phyloP scores from a whole-genome alignment of 257 asterid genomes.

The Parsonsia alboflavescens region DNA sequence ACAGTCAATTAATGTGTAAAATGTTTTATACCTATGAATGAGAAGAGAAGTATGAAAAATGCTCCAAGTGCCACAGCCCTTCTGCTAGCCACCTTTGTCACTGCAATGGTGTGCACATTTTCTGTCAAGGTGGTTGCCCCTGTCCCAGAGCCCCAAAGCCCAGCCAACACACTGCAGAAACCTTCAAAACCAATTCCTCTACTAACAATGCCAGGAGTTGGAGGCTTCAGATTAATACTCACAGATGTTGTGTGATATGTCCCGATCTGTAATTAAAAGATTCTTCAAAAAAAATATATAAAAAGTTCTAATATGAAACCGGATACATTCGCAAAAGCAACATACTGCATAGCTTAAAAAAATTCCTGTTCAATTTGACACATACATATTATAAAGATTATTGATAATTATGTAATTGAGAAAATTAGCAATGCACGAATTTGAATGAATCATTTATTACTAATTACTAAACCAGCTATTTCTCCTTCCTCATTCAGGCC shows the following conservation, averaged over 20 bases:
- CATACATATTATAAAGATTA: background rate
- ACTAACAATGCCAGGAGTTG: constrained; percentile 82
- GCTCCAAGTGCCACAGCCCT: constrained; percentile 77
- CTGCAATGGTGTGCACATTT: constrained; percentile 69
- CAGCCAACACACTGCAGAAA: constrained; percentile 89
- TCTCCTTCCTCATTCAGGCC: background rate
- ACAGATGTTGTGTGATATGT: constrained; percentile 76
- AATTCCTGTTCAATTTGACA: background rate
- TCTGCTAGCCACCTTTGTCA: constrained; percentile 80
- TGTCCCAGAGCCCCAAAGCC: constrained; percentile 95
- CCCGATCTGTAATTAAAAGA: constrained; percentile 52
- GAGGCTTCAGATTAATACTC: constrained; percentile 63
- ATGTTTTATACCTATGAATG: constrained; percentile 66
- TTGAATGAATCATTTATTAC: background rate
- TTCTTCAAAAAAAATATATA: background rate
- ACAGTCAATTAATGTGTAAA: background rate
- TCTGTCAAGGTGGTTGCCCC: constrained; percentile 92
- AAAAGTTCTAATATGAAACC: background rate
- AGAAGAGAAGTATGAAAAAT: constrained; percentile 67
- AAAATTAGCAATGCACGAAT: background rate
- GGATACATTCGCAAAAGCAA: background rate
- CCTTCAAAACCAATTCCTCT: constrained; percentile 94
- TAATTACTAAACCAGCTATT: background rate
- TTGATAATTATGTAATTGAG: background rate
- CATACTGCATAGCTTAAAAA: background rate